Conservation (phyloP, 371 early-diverging fungal genomes). For the Saksenaea vasiformis region DNA sequence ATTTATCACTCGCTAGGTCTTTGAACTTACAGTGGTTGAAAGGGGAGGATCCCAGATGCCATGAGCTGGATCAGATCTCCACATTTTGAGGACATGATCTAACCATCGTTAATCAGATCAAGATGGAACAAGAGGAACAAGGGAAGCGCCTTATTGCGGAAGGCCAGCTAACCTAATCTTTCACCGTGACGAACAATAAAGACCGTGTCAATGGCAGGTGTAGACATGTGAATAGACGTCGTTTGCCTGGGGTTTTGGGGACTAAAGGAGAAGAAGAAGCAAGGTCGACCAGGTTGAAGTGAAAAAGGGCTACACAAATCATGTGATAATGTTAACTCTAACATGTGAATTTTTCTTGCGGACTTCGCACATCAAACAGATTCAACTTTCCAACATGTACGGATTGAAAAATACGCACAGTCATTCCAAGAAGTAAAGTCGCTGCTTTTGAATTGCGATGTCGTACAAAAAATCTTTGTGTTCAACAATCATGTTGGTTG, state of each 20-base stretch:
- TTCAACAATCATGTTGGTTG: no score
- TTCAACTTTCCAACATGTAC: no score
- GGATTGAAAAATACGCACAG: no score
- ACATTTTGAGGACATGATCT: slow-evolving; percentile 42
- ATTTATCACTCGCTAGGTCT: neutral
- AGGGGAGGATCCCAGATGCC: slow-evolving; percentile 50
- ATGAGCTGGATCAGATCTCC: slow-evolving; percentile 44
- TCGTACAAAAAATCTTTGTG: no score
- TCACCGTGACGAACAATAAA: slow-evolving; percentile 34
- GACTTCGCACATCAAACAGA: no score
- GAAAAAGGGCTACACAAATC: neutral
- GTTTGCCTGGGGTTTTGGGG: neutral
- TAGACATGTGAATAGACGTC: slow-evolving; percentile 5
- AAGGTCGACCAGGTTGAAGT: slow-evolving; percentile 1
- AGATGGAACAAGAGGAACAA: neutral
- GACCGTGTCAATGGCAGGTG: slow-evolving; percentile 11
- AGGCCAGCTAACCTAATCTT: slow-evolving; percentile 19
- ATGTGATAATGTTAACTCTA: neutral
- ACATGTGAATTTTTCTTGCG: neutral
- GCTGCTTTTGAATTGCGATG: no score
- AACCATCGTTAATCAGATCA: neutral
- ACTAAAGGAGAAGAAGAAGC: neutral
- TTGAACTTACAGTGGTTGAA: slow-evolving; percentile 18
- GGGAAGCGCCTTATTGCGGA: neutral
- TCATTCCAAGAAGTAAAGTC: no score